Percentiles rank a stretch among this genome's conserved stretches.
phyloP scores from a whole-genome alignment of 179 eudicot genomes.

The Carnegiea gigantea region DNA sequence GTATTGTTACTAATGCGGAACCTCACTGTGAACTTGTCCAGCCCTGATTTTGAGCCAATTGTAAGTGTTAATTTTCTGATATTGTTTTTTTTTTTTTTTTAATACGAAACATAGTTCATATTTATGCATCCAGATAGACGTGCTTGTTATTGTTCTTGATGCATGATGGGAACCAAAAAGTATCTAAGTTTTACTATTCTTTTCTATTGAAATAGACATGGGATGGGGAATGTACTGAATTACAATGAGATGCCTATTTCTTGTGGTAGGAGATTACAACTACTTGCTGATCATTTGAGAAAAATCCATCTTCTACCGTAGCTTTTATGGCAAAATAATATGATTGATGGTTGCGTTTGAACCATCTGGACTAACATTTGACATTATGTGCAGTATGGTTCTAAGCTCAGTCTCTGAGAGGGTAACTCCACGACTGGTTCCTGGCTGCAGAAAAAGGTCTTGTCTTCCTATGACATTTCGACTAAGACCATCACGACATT shows the following conservation, averaged over 20 bases:
- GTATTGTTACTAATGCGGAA: constrained; percentile 65
- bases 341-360: neutral
- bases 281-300: neutral
- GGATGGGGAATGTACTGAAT: neutral
- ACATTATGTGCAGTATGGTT: neutral
- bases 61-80: constrained; percentile 37
- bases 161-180: neutral
- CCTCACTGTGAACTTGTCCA: constrained; percentile 57
- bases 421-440: constrained; percentile 5
- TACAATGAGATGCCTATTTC: neutral
- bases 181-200: neutral
- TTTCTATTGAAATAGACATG: neutral
- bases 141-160: constrained; percentile 18
- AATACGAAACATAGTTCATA: neutral
- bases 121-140: constrained; percentile 2
- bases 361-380: neutral
- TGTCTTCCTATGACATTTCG: constrained; percentile 52
- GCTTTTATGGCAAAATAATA: neutral
- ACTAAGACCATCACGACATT: constrained; percentile 38
- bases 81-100: neutral
- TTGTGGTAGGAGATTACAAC: no score
- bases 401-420: neutral
- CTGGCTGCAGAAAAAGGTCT: constrained; percentile 56
- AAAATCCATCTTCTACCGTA: neutral
- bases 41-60: constrained; percentile 63